Evolutionary conservation across 2,329 filamentous ascomycete genomes (phyloP).

Genomic region (Lizonia empirigonia): DNA sequence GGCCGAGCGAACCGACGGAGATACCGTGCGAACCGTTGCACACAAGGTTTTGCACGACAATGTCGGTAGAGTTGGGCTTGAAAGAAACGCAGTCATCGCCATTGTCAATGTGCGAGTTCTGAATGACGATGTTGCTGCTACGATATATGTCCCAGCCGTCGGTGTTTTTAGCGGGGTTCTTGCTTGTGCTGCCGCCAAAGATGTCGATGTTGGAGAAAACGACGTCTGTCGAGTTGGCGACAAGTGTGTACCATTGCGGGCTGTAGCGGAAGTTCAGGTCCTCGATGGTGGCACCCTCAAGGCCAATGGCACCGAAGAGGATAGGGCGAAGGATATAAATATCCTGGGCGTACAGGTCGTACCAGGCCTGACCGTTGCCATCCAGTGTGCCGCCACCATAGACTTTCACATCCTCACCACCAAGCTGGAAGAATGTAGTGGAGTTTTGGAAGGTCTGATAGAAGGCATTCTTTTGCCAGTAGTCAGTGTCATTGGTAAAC

Average conservation of each 20-base stretch:
- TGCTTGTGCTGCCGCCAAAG: constrained; percentile 58
- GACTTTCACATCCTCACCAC: constrained; percentile 69
- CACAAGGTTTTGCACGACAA: constrained; percentile 68
- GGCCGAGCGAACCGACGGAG: constrained; percentile 72
- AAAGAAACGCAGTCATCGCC: constrained; percentile 75
- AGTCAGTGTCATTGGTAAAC: constrained; percentile 70
- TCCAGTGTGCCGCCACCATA: constrained; percentile 69
- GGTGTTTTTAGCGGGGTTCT: constrained; percentile 67
- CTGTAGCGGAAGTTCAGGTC: constrained; percentile 66
- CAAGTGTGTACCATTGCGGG: constrained; percentile 67
- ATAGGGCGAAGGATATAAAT: constrained; percentile 65
- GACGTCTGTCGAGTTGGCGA: constrained; percentile 69
- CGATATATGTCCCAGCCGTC: constrained; percentile 69
- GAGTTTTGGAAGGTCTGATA: constrained; percentile 69
- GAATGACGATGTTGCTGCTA: constrained; percentile 66
- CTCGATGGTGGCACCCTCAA: constrained; percentile 63
- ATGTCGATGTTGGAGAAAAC: constrained; percentile 68
- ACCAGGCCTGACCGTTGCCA: constrained; percentile 70
- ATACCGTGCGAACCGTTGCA: constrained; percentile 76
- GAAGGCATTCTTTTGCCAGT: constrained; percentile 71
- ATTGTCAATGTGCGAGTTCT: constrained; percentile 68
- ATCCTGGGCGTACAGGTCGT: constrained; percentile 64
- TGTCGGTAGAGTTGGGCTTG: constrained; percentile 74
- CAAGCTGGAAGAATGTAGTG: constrained; percentile 70
- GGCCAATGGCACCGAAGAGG: constrained; percentile 62